Evolutionary conservation across 148 eudicot genomes (phyloP).

Genomic region (Arctostaphylos glauca): DNA sequence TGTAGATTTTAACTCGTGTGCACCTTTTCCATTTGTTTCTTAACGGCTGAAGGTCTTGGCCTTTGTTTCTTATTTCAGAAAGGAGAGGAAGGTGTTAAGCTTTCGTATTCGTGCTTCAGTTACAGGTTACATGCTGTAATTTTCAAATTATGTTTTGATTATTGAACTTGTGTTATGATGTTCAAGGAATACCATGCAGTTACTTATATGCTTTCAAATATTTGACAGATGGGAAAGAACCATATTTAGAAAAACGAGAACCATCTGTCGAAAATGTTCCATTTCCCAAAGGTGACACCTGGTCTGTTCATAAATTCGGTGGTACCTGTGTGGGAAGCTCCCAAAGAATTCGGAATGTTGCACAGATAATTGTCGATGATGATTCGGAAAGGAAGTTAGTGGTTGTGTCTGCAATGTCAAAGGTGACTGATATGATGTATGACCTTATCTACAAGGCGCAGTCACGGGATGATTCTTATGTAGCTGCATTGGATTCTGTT

Average conservation of each 20-base stretch:
- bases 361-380: slow-evolving; percentile 68
- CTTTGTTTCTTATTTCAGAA: slow-evolving; percentile 30
- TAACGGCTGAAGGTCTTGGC: slow-evolving; percentile 2
- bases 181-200: not conserved
- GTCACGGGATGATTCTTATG: slow-evolving; percentile 69
- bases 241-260: slow-evolving; percentile 42
- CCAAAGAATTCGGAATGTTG: slow-evolving; percentile 82
- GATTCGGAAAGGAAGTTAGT: slow-evolving; percentile 74
- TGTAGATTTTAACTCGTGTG: not conserved
- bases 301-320: slow-evolving; percentile 98
- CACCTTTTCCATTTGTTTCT: not conserved
- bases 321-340: slow-evolving; percentile 97
- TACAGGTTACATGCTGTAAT: slow-evolving; percentile 18
- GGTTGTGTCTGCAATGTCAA: slow-evolving; percentile 98
- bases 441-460: slow-evolving; percentile 76
- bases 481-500: slow-evolving; percentile 73
- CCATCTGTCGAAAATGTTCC: slow-evolving; percentile 35
- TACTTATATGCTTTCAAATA: not conserved
- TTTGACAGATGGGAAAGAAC: slow-evolving; percentile 49
- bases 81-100: slow-evolving; percentile 25
- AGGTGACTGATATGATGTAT: slow-evolving; percentile 99
- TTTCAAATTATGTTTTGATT: not conserved
- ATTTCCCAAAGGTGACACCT: slow-evolving; percentile 68
- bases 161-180: not conserved
- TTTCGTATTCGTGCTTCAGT: slow-evolving; percentile 30